Evolutionary conservation across 441 rosid species (phyloP).

Genomic region (Arabidopsis lyrata): DNA sequence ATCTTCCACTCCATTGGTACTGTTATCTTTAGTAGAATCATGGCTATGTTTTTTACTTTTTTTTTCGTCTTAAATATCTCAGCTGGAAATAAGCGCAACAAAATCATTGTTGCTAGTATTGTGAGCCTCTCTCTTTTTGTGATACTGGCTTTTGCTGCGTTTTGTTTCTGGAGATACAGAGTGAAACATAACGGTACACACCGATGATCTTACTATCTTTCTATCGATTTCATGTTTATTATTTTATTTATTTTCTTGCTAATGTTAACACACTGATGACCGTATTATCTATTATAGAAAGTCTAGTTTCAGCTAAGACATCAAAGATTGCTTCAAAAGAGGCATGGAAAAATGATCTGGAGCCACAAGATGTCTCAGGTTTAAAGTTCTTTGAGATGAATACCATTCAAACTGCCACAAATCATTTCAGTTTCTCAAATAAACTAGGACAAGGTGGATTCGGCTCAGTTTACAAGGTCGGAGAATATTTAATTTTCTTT

Average conservation of each 20-base stretch:
- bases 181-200: neutral
- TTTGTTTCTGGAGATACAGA: constrained; percentile 17
- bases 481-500: neutral
- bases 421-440: constrained; percentile 18
- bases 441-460: constrained; percentile 45
- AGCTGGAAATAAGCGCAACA: constrained; percentile 7
- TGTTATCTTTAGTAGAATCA: neutral
- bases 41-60: neutral
- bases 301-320: neutral
- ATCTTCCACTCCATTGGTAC: neutral
- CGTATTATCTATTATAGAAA: neutral
- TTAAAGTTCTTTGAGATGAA: constrained; percentile 23
- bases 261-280: neutral
- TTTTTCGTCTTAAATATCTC: neutral
- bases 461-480: constrained; percentile 35
- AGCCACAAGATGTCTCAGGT: constrained; percentile 14
- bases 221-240: neutral
- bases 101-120: neutral
- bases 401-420: constrained; percentile 27
- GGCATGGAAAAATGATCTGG: constrained; percentile 11
- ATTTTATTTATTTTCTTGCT: neutral
- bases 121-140: constrained; percentile 22
- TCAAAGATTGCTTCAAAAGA: neutral
- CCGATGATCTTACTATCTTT: neutral
- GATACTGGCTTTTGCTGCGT: neutral